Evolutionary conservation across 1,284 basidiomycete species (phyloP), one percentile per base, ranked within the genome.

Genomic region (Cutaneotrichosporon cyanovorans): DNA sequence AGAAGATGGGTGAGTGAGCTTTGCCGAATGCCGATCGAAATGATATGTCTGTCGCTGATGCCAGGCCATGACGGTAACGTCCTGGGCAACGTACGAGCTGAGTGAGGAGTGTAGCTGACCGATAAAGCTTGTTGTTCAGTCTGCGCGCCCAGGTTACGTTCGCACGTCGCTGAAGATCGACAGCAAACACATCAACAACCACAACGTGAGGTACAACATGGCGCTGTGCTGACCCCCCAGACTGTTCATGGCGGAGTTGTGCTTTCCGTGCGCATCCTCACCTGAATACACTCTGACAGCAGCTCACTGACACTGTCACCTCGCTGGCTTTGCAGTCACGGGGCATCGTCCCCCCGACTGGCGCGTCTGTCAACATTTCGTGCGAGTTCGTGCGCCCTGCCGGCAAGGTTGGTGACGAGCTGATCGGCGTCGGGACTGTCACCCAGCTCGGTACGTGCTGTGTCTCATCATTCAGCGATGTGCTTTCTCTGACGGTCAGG

Each of bases 221-320:
- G 16, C 20, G 23, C 30, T 20, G 4, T 7, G 50, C 47, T 54
- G 44, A 50, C 44, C 7, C n/a, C n/a, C n/a, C 32, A 72, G 68
- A 71, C 70, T 4, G 55, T 72, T n/a, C 70, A 72, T 51, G 70
- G 70, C 9, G 70, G 70, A 7, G 68, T 66, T 0, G 54, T 72
- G n/a, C 52, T 71, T 12, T 62, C 65, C 2, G 67, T 69, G 43
- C 15, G 42, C 20, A 2, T 2, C 5, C n/a, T 22, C 9, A 16
- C 18, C 16, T 5, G 6, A 22, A 3, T 12, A 23, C 2, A 14
- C 19, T n/a, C 16, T 34, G 9, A 41, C 25, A 4, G 2, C 42
- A 69, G 69, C 50, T 72, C 16, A 67, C 66, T 14, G 70, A 72
- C 49, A 70, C 69, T 0, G 61, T 72, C 23, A 70, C 68, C 1